A percentile compares a stretch with the other conserved stretches of the same genome.
Evolutionary conservation across 1,284 basidiomycete genomes (phyloP).

Genomic region (Pseudozyma tsukubaensis): DNA sequence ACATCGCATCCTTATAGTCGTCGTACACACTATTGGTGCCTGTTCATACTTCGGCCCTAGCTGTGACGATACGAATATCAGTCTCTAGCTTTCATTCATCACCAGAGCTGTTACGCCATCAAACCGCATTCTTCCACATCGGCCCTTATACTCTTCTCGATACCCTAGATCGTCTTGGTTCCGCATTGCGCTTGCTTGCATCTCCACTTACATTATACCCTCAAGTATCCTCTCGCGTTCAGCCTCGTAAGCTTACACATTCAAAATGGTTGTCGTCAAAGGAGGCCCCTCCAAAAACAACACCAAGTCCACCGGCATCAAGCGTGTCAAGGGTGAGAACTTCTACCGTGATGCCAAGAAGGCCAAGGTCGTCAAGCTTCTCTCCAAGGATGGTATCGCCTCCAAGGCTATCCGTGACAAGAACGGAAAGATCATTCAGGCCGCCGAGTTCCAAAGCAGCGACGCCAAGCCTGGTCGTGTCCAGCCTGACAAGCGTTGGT

Average conservation of each 20-base stretch:
- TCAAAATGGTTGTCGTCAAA: slow-evolving; percentile 58
- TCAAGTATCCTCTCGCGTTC: slow-evolving; percentile 9
- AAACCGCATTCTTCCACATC: background rate
- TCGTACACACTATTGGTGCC: background rate
- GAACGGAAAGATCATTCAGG: slow-evolving; percentile 64
- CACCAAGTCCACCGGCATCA: slow-evolving; percentile 54
- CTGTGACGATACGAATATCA: background rate
- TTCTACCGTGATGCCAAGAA: slow-evolving; percentile 68
- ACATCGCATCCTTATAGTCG: background rate
- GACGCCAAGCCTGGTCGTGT: slow-evolving; percentile 68
- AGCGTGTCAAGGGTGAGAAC: slow-evolving; percentile 65
- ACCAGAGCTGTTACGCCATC: background rate
- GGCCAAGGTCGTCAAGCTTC: slow-evolving; percentile 67
- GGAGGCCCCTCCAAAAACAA: slow-evolving; percentile 55
- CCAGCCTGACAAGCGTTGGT: slow-evolving; percentile 68
- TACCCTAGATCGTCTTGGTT: slow-evolving; percentile 3
- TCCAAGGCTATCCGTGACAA: slow-evolving; percentile 66
- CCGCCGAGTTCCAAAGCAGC: slow-evolving; percentile 64
- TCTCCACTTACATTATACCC: slow-evolving; percentile 19
- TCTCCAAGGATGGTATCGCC: slow-evolving; percentile 63
- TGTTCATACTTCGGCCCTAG: slow-evolving; percentile 2
- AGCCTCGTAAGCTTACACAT: background rate
- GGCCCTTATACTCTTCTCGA: background rate
- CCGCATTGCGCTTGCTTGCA: slow-evolving; percentile 1
- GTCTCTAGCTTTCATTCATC: background rate